phyloP scores from a whole-genome alignment of 306 rosid genomes.

The Lithocarpus polystachyus region DNA sequence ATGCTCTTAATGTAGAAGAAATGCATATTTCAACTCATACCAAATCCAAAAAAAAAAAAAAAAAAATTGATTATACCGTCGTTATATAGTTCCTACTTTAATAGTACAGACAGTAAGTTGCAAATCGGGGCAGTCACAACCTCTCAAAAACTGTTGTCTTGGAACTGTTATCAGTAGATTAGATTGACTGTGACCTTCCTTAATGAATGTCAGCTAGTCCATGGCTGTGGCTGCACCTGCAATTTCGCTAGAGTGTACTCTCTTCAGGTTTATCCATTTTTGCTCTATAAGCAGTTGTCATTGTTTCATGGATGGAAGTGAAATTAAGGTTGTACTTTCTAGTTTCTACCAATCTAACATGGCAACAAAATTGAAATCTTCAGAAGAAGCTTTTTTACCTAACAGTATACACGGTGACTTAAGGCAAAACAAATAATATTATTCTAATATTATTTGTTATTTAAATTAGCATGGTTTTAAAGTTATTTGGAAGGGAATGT shows the following conservation, averaged over 20 bases:
- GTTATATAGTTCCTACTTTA: not conserved
- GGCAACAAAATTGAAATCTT: not conserved
- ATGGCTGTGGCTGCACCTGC: too few species aligned
- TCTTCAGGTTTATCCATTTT: not conserved
- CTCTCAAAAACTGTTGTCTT: not conserved
- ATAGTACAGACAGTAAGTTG: not conserved
- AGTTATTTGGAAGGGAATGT: too few species aligned
- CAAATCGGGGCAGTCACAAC: not conserved
- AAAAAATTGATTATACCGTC: not conserved
- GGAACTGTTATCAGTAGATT: not conserved
- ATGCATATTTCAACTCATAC: not conserved
- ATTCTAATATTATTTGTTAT: too few species aligned
- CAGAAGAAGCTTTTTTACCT: not conserved
- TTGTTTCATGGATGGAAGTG: not conserved
- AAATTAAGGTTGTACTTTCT: not conserved
- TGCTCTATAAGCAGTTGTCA: not conserved
- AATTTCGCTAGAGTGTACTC: not conserved
- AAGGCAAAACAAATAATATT: too few species aligned
- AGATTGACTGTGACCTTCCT: not conserved
- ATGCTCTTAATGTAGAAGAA: slow-evolving; percentile 22
- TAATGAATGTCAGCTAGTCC: too few species aligned
- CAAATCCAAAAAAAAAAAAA: not conserved
- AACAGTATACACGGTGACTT: too few species aligned
- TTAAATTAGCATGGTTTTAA: too few species aligned
- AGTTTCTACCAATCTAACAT: not conserved